Evolutionary conservation across 495 filamentous ascomycete genomes (phyloP).

Genomic region (Hyaloscypha bicolor): DNA sequence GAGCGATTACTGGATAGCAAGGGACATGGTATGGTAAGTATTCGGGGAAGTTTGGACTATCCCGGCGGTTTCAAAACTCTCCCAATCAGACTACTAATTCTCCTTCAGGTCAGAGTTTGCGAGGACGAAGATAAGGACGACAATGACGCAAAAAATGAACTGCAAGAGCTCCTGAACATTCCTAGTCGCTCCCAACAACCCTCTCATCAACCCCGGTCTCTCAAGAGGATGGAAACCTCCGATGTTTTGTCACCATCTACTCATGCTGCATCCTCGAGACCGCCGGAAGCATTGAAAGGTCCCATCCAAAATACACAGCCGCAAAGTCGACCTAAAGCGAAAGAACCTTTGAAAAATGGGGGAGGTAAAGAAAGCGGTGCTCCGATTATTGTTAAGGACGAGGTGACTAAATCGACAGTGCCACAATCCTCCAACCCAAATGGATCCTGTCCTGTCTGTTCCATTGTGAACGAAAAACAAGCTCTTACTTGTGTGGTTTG

Average conservation of each 20-base stretch:
- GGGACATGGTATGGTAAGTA: constrained; percentile 52
- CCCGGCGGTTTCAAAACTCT: not conserved
- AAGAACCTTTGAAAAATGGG: constrained; percentile 8
- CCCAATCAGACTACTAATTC: not conserved
- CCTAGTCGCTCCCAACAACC: not conserved
- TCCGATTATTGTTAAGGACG: not conserved
- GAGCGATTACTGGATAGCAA: constrained; percentile 59
- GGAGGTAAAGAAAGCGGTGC: constrained; percentile 1
- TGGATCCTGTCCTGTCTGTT: constrained; percentile 60
- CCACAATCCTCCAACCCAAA: not conserved
- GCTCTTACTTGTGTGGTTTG: constrained; percentile 64
- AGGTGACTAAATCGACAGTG: not conserved
- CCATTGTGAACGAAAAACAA: constrained; percentile 53
- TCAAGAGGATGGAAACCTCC: not conserved
- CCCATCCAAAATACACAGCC: not conserved
- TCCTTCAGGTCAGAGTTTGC: constrained; percentile 59
- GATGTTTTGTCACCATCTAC: not conserved
- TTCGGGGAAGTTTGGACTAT: not conserved
- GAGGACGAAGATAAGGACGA: constrained; percentile 59
- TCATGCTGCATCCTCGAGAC: not conserved
- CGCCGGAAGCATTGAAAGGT: not conserved
- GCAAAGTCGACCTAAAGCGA: not conserved
- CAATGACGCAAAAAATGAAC: constrained; percentile 26
- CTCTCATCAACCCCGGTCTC: not conserved
- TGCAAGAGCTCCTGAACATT: constrained; percentile 24